Evolutionary conservation across 225 moss, liverwort and hornwort genomes (phyloP).

Genomic region (Pleurozium schreberi): DNA sequence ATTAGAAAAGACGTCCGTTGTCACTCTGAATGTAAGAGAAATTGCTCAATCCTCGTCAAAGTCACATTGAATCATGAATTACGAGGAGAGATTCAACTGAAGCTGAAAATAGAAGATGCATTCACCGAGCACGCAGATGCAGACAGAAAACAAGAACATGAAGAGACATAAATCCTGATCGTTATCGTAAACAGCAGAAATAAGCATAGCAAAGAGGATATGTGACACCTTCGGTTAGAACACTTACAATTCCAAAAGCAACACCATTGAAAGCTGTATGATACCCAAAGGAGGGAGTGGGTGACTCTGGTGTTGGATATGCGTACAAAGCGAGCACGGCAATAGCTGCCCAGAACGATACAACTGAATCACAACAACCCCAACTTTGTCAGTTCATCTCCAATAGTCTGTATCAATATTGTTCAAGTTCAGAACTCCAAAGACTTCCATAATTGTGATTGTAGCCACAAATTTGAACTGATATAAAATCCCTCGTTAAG

Average conservation of each 20-base stretch:
- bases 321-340: conserved; percentile 61
- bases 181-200: neutral
- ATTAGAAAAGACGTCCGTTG: too few species aligned
- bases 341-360: conserved; percentile 69
- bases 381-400: neutral
- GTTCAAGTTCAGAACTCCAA: neutral
- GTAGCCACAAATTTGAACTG: neutral
- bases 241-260: conserved; percentile 71
- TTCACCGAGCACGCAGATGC: neutral
- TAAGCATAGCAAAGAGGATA: neutral
- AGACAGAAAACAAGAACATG: neutral
- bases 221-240: neutral
- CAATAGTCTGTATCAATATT: neutral
- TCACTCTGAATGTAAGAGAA: too few species aligned
- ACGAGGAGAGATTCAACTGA: neutral
- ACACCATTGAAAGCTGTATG: conserved; percentile 87
- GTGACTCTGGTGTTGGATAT: conserved; percentile 70
- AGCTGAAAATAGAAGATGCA: neutral
- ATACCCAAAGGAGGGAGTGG: conserved; percentile 67
- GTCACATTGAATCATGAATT: too few species aligned
- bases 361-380: conserved; percentile 37
- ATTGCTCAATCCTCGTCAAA: too few species aligned
- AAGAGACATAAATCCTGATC: neutral
- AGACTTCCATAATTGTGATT: neutral
- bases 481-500: neutral